These are phyloP conservation scores for Allium cepa DNA, from an alignment of 106 monocot genomes.

Conservation along the genomic window DNA sequence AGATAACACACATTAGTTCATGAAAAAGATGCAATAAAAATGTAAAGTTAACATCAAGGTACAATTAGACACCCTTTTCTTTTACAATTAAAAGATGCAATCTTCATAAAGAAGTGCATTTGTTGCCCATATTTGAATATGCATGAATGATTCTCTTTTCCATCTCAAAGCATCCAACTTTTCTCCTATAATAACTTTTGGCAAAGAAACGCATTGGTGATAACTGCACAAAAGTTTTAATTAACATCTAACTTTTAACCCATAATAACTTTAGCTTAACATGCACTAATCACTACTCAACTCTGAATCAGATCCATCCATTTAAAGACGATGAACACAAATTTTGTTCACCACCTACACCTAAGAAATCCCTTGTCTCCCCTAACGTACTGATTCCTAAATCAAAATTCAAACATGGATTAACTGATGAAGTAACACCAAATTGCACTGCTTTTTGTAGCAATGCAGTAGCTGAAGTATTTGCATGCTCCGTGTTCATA, in stretches of 20 bases:
- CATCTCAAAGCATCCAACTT: too few relatives aligned
- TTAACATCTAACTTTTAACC: neutral
- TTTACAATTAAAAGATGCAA: too few relatives aligned
- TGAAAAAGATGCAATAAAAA: too few relatives aligned
- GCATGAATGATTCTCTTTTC: too few relatives aligned
- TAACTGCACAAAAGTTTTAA: too few relatives aligned
- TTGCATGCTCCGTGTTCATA: neutral
- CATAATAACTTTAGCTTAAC: neutral
- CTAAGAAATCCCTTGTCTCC: conserved; percentile 43
- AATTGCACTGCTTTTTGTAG: conserved; percentile 45
- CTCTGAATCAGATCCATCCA: conserved; percentile 34
- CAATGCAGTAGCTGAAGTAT: conserved; percentile 51
- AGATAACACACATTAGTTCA: too few relatives aligned
- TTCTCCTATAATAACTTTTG: too few relatives aligned
- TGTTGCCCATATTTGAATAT: too few relatives aligned
- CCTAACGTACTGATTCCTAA: neutral
- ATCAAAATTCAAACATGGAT: neutral
- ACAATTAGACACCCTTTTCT: too few relatives aligned
- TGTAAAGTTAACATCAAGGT: too few relatives aligned
- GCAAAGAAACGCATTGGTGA: too few relatives aligned
- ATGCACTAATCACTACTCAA: neutral
- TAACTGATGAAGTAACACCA: conserved; percentile 11
- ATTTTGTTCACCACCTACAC: conserved; percentile 30
- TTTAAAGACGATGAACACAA: conserved; percentile 24
- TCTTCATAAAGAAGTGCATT: too few relatives aligned